Conservation (phyloP, 371 early-diverging fungal species). For the Mucor saturninus region DNA sequence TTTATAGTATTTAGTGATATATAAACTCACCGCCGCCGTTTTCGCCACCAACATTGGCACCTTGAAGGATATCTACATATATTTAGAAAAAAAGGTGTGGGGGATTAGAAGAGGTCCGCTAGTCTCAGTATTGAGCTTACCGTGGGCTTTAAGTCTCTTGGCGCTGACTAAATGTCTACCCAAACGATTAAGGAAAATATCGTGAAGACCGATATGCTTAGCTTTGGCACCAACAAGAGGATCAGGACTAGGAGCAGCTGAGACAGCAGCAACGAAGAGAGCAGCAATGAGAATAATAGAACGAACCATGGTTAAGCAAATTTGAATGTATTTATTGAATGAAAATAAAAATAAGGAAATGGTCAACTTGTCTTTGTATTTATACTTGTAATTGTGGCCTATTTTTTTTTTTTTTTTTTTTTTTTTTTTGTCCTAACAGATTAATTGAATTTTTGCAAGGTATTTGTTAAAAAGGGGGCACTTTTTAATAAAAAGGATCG, state of each 20-base stretch:
- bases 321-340: not conserved
- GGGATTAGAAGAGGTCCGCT: not conserved
- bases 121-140: not conserved
- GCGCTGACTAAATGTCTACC: not conserved
- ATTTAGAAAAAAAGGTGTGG: not conserved
- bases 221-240: not conserved
- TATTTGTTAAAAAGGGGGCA: not conserved
- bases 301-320: slow-evolving; percentile 23
- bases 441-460: not conserved
- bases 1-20: not conserved
- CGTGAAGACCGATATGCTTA: not conserved
- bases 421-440: not conserved
- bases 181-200: not conserved
- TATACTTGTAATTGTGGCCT: not conserved
- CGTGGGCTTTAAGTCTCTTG: not conserved
- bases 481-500: slow-evolving; percentile 4
- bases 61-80: not conserved
- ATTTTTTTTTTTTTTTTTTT: not conserved
- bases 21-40: not conserved
- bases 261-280: slow-evolving; percentile 8
- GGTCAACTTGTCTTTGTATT: not conserved
- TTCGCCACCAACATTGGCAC: not conserved
- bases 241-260: slow-evolving; percentile 22
- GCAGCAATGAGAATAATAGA: slow-evolving; percentile 23
- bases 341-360: not conserved